These are phyloP conservation scores for Suillus discolor DNA, from an alignment of 768 basidiomycete genomes.

Conservation along the genomic window DNA sequence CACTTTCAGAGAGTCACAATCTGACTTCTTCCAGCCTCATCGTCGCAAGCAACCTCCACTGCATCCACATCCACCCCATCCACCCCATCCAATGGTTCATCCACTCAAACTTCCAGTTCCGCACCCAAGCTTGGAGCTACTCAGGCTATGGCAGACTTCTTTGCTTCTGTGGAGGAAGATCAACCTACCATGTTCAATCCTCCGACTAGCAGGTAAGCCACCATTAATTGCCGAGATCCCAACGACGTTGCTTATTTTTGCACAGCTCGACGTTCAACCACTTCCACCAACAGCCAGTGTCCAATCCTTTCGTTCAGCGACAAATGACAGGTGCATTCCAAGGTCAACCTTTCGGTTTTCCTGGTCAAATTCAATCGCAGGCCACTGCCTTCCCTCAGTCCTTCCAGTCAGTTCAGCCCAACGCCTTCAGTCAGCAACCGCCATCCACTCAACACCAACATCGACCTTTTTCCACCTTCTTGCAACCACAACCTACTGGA, in stretches of 20 bases:
- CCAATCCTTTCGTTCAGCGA: conserved; percentile 79
- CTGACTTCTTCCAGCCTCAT: conserved; percentile 15
- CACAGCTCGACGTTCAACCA: conserved; percentile 50
- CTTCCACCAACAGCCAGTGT: conserved; percentile 57
- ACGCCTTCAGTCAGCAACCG: conserved; percentile 36
- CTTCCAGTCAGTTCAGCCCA: conserved; percentile 32
- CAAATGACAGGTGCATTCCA: conserved; percentile 51
- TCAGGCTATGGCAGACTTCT: conserved; percentile 79
- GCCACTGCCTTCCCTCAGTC: conserved; percentile 56
- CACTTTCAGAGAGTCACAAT: background rate
- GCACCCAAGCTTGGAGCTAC: conserved; percentile 37
- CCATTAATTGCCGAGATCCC: background rate
- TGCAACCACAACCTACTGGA: conserved; percentile 58
- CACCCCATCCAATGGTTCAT: conserved; percentile 24
- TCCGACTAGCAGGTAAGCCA: conserved; percentile 50
- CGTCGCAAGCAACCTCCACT: conserved; percentile 20
- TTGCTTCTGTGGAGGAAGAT: conserved; percentile 82
- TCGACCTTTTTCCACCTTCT: conserved; percentile 54
- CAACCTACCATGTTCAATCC: conserved; percentile 75
- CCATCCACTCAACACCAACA: conserved; percentile 43
- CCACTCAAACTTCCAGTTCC: conserved; percentile 25
- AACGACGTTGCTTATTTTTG: conserved; percentile 15
- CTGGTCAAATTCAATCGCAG: conserved; percentile 50
- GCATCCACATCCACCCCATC: conserved; percentile 21
- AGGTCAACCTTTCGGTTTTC: conserved; percentile 43